phyloP scores from a whole-genome alignment of 345 rosid species.

The Conringia planisiliqua region DNA sequence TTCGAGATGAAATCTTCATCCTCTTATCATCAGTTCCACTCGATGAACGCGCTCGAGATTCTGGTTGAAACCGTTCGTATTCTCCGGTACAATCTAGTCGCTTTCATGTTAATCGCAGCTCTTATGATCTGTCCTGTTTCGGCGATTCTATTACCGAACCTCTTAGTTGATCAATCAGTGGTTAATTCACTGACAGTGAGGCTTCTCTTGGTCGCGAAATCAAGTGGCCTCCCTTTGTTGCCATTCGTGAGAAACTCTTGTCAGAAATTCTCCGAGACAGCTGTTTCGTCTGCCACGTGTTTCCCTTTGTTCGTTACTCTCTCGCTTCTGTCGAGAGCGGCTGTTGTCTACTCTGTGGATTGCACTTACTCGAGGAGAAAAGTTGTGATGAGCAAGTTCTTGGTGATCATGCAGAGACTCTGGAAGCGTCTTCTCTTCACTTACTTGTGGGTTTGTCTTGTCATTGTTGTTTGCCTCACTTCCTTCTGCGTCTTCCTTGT shows the following conservation, averaged over 20 bases:
- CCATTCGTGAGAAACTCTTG: conserved; percentile 64
- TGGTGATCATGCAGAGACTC: conserved; percentile 42
- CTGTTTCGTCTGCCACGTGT: conserved; percentile 61
- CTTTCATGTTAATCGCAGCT: conserved; percentile 58
- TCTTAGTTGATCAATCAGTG: conserved; percentile 60
- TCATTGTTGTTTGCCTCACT: conserved; percentile 58
- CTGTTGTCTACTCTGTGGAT: conserved; percentile 77
- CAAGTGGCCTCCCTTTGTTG: conserved; percentile 67
- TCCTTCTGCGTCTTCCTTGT: conserved; percentile 62
- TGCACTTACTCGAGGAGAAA: conserved; percentile 64
- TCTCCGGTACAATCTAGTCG: conserved; percentile 60
- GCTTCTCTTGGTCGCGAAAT: conserved; percentile 64
- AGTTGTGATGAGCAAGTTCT: conserved; percentile 49
- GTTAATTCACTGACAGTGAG: conserved; percentile 54
- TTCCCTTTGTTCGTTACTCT: conserved; percentile 72
- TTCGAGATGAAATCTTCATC: too few relatives aligned
- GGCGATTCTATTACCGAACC: conserved; percentile 60
- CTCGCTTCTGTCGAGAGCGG: conserved; percentile 62
- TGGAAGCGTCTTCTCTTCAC: conserved; percentile 70
- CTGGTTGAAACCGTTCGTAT: conserved; percentile 81
- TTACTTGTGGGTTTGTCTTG: conserved; percentile 64
- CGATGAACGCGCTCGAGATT: conserved; percentile 83
- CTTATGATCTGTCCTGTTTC: conserved; percentile 81
- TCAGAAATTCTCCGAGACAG: conserved; percentile 64
- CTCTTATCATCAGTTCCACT: conserved; percentile 10